phyloP scores from a whole-genome alignment of 345 rosid genomes.

The Barbarea vulgaris region DNA sequence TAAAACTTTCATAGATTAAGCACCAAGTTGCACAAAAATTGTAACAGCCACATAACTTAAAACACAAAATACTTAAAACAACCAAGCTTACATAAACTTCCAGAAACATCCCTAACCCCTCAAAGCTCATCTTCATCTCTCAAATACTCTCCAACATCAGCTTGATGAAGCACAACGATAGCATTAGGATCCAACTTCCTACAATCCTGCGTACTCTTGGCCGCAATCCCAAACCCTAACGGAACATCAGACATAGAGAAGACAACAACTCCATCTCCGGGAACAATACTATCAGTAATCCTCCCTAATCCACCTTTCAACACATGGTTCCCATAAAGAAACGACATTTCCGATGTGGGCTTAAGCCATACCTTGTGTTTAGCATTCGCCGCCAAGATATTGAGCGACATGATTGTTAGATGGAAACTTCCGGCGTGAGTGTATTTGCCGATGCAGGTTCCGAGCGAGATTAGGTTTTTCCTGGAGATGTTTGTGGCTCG shows the following conservation, averaged over 20 bases:
- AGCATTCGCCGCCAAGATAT: slow-evolving; percentile 71
- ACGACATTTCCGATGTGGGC: slow-evolving; percentile 95
- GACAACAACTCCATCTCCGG: slow-evolving; percentile 88
- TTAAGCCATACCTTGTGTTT: slow-evolving; percentile 93
- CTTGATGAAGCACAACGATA: slow-evolving; percentile 80
- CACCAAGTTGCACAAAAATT: slow-evolving; percentile 28
- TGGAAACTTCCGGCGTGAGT: slow-evolving; percentile 80
- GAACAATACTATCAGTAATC: slow-evolving; percentile 75
- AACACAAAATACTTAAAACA: not conserved
- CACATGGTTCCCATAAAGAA: slow-evolving; percentile 87
- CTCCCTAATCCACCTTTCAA: slow-evolving; percentile 87
- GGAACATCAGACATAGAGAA: slow-evolving; percentile 89
- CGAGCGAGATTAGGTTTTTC: slow-evolving; percentile 59
- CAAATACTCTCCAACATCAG: slow-evolving; percentile 88
- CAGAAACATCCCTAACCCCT: not conserved
- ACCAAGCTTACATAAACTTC: not conserved
- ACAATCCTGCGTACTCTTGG: slow-evolving; percentile 83
- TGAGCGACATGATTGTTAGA: slow-evolving; percentile 65
- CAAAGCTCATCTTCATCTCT: slow-evolving; percentile 91
- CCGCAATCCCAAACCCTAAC: slow-evolving; percentile 80
- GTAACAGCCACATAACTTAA: slow-evolving; percentile 20
- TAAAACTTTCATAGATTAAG: slow-evolving; percentile 11
- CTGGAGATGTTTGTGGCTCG: slow-evolving; percentile 81
- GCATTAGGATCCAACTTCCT: slow-evolving; percentile 88
- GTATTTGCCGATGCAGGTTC: slow-evolving; percentile 85